Conservation (phyloP, 805 yeast species). For the Candida silvatica region DNA sequence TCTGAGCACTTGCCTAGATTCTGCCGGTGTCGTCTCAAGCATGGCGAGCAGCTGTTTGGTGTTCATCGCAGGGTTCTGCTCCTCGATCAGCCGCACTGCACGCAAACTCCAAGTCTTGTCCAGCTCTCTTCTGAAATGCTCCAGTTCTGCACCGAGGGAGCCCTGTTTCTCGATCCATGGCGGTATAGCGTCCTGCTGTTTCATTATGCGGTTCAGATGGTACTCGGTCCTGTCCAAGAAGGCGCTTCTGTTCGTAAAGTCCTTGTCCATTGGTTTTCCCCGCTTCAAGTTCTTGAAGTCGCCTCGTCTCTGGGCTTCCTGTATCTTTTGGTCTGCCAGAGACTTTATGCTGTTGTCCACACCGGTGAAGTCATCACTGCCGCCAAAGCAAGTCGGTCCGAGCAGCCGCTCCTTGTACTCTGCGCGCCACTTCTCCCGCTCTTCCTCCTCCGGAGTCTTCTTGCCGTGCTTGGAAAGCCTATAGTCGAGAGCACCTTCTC, state of each 20-base stretch:
- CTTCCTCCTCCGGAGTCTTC: slow-evolving; percentile 12
- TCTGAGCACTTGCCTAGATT: slow-evolving; percentile 8
- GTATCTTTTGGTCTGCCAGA: slow-evolving; percentile 68
- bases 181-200: slow-evolving; percentile 70
- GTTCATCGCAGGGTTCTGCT: slow-evolving; percentile 14
- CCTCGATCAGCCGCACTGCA: slow-evolving; percentile 23
- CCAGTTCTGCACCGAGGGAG: slow-evolving; percentile 40
- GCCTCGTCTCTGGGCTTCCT: slow-evolving; percentile 65
- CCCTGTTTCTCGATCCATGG: slow-evolving; percentile 86
- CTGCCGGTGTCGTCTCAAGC: too few species aligned
- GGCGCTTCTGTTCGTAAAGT: slow-evolving; percentile 35
- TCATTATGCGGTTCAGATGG: slow-evolving; percentile 69
- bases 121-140: slow-evolving; percentile 36
- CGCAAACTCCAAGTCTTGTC: slow-evolving; percentile 30
- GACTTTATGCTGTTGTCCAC: slow-evolving; percentile 49
- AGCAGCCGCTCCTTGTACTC: slow-evolving; percentile 55
- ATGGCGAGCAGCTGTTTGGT: slow-evolving; percentile 9
- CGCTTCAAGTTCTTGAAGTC: slow-evolving; percentile 55
- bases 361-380: slow-evolving; percentile 31
- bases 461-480: slow-evolving; percentile 31
- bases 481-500: slow-evolving; percentile 61
- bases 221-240: slow-evolving; percentile 64
- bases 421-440: slow-evolving; percentile 46
- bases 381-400: slow-evolving; percentile 44
- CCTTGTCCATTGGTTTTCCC: slow-evolving; percentile 47